Evolutionary conservation across 805 yeast genomes (phyloP).

Genomic region (Gaillardinia entomophila): DNA sequence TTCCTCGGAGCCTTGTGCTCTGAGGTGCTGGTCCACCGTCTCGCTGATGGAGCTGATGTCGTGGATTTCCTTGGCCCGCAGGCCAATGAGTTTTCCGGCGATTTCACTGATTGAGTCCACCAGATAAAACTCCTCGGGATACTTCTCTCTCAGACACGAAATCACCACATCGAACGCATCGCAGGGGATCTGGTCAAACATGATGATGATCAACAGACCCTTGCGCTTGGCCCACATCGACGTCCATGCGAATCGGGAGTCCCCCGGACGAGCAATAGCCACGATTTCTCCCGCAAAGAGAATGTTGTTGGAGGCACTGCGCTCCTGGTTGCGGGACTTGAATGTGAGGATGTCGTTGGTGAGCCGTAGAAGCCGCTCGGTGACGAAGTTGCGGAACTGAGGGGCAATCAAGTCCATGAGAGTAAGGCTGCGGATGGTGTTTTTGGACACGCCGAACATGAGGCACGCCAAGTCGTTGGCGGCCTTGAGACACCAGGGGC

Average conservation of each 20-base stretch:
- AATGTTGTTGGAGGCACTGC: constrained; percentile 30
- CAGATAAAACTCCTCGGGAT: constrained; percentile 5
- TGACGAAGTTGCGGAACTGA: constrained; percentile 65
- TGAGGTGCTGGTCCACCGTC: constrained; percentile 19
- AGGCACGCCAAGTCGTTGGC: constrained; percentile 88
- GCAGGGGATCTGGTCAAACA: constrained; percentile 76
- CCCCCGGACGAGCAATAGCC: constrained; percentile 67
- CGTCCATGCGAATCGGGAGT: constrained; percentile 66
- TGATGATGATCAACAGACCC: constrained; percentile 67
- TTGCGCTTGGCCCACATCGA: constrained; percentile 86
- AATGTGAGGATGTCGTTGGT: not conserved
- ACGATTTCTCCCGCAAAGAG: constrained; percentile 80
- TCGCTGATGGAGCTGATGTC: constrained; percentile 18
- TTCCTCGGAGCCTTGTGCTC: constrained; percentile 7
- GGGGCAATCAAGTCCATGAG: constrained; percentile 75
- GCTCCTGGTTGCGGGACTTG: constrained; percentile 4
- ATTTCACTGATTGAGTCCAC: constrained; percentile 23
- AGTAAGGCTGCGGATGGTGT: constrained; percentile 54
- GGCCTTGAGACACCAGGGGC: constrained; percentile 78
- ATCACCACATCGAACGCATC: constrained; percentile 25
- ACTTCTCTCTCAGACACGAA: constrained; percentile 6
- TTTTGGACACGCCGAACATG: constrained; percentile 74
- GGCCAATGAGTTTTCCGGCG: constrained; percentile 28
- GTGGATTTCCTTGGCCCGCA: constrained; percentile 9
- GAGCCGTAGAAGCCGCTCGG: constrained; percentile 40